Evolutionary conservation across 1,284 basidiomycete genomes (phyloP), one percentile per base, ranked within the genome.

Genomic region (Leccinum huronense): DNA sequence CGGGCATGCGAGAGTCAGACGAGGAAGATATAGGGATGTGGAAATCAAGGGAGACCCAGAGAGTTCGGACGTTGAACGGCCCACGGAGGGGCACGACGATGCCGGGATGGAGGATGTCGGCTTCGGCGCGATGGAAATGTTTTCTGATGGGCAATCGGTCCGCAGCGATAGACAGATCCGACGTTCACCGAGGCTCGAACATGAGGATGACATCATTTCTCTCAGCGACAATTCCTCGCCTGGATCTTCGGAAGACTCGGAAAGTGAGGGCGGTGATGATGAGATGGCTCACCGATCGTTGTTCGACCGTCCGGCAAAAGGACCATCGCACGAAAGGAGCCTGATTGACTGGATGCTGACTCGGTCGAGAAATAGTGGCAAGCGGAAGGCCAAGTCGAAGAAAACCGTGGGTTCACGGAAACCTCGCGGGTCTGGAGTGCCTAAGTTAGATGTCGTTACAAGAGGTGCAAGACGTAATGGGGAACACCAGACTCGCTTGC

Each of bases 321-420:
- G 64, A 1, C 71, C 71, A 34, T 65, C 62, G 11, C 77, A 72
- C 54, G 80, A 83, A 63, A 78, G 76, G 65, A 81, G 79, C 67
- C 70, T 86, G 53, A 86, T 87, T 60, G 84, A 87, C 65, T 85
- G 80, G 73, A 87, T 87, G 86, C 66, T 87, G 55, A 76, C 75
- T n/a, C 78, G 79, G 61, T 78, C 78, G 5, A 77, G 78, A 42
- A 75, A 68, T 36, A 67, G 78, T 57, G 74, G 72, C 14, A 65
- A 60, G 58, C 65, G 59, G 38, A 68, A 65, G 60, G 56, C 57
- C 63, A 68, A 61, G 55, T 14, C 11, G 5, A 70, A 65, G 51
- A 59, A 61, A 55, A 34, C 57, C 11, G 27, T 38, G 11, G 34
- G 51, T 31, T 45, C 64, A 9, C 63, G 63, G 27, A 67, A 69